Conservation (phyloP, 2,329 filamentous ascomycete genomes). For the Dactylellina leptospora region DNA sequence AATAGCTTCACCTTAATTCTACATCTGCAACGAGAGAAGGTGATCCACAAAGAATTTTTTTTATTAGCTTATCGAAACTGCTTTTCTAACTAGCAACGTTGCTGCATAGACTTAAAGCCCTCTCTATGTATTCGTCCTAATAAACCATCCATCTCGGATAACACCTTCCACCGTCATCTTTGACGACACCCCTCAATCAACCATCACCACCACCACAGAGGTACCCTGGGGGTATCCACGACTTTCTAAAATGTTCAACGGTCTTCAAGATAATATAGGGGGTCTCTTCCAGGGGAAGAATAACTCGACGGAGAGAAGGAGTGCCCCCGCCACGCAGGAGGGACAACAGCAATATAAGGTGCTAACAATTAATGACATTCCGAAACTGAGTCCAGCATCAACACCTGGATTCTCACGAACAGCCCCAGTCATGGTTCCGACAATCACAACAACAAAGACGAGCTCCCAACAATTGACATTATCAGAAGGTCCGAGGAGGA, state of each 20-base stretch:
- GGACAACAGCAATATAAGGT: slow-evolving; percentile 31
- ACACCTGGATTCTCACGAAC: slow-evolving; percentile 9
- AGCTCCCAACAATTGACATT: slow-evolving; percentile 32
- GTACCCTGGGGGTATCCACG: slow-evolving; percentile 8
- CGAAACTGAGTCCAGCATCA: slow-evolving; percentile 15
- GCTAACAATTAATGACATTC: slow-evolving; percentile 42
- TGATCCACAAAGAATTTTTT: too few species aligned
- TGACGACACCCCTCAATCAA: slow-evolving; percentile 2
- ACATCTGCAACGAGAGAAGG: too few species aligned
- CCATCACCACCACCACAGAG: slow-evolving; percentile 1
- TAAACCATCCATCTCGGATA: slow-evolving; percentile 6
- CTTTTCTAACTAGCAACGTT: background rate
- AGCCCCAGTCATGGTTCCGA: slow-evolving; percentile 11
- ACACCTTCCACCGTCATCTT: background rate
- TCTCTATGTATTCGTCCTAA: slow-evolving; percentile 16
- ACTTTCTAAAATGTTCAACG: slow-evolving; percentile 37
- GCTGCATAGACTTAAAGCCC: background rate
- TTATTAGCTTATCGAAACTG: background rate
- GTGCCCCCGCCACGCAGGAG: slow-evolving; percentile 39
- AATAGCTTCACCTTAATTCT: too few species aligned
- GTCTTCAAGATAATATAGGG: slow-evolving; percentile 23
- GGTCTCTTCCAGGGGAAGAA: slow-evolving; percentile 27
- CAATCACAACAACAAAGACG: slow-evolving; percentile 12
- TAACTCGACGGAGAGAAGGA: slow-evolving; percentile 17
- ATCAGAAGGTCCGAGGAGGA: slow-evolving; percentile 43